A percentile compares a stretch with the other conserved stretches of the same genome.
Conservation (phyloP, 306 rosid genomes). For the Cucurbita pepo region DNA sequence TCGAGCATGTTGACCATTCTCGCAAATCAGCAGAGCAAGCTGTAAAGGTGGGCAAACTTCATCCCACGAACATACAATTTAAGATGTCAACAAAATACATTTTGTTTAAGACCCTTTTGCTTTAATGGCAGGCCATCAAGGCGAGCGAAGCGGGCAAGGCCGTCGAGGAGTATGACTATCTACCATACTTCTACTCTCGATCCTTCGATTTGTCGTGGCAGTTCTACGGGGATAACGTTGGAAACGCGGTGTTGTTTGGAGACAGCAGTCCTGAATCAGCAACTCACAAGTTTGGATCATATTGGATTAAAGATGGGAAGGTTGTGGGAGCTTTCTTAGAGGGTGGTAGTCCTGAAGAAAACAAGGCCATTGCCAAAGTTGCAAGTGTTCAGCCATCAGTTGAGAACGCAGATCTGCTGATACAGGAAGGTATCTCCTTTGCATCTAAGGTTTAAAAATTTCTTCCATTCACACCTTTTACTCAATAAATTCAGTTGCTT, state of each 20-base stretch:
- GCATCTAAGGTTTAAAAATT: slow-evolving; percentile 45
- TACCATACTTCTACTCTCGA: slow-evolving; percentile 90
- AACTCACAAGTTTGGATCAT: slow-evolving; percentile 67
- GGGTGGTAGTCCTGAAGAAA: slow-evolving; percentile 74
- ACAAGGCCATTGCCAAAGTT: slow-evolving; percentile 79
- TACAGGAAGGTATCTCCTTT: slow-evolving; percentile 66
- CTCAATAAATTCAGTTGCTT: not conserved
- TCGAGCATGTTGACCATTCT: slow-evolving; percentile 91
- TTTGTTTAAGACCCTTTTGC: not conserved
- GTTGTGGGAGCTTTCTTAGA: slow-evolving; percentile 72
- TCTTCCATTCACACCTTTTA: not conserved
- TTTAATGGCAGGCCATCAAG: slow-evolving; percentile 55
- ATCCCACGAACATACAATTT: not conserved
- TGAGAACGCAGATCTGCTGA: slow-evolving; percentile 38
- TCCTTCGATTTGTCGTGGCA: slow-evolving; percentile 83
- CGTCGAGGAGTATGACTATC: slow-evolving; percentile 78
- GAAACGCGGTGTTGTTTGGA: slow-evolving; percentile 74
- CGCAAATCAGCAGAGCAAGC: slow-evolving; percentile 98
- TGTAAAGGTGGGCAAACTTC: slow-evolving; percentile 40
- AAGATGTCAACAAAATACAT: not conserved
- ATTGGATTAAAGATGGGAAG: slow-evolving; percentile 90
- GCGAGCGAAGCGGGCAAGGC: slow-evolving; percentile 59
- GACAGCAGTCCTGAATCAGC: slow-evolving; percentile 52
- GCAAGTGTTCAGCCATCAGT: slow-evolving; percentile 63
- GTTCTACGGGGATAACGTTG: slow-evolving; percentile 90